Conservation (phyloP, 2,329 filamentous ascomycete genomes). For the Penicillium verrucosum region DNA sequence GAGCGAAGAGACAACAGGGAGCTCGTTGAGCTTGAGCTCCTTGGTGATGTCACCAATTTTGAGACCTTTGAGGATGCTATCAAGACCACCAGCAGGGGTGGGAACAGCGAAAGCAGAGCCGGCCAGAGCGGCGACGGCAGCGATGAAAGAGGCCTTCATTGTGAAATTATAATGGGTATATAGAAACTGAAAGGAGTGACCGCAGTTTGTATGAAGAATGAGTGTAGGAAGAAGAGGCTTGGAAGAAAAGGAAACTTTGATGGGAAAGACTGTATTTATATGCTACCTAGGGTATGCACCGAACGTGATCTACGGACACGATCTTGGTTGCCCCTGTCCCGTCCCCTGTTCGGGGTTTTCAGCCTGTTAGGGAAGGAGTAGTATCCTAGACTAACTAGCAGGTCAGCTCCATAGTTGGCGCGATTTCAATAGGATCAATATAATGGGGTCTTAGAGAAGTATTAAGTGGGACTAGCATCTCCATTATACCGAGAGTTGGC, state of each 20-base stretch:
- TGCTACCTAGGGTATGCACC: not conserved
- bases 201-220: slow-evolving; percentile 19
- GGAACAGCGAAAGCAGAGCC: slow-evolving; percentile 10
- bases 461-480: not conserved
- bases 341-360: not conserved
- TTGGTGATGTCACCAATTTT: slow-evolving; percentile 20
- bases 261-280: slow-evolving; percentile 5
- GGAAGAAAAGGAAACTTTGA: not conserved
- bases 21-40: slow-evolving; percentile 16
- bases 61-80: slow-evolving; percentile 14
- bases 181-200: slow-evolving; percentile 9
- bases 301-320: slow-evolving; percentile 1
- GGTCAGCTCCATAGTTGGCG: slow-evolving; percentile 3
- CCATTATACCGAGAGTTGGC: not conserved
- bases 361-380: not conserved
- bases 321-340: not conserved
- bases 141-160: slow-evolving; percentile 28
- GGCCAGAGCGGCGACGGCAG: slow-evolving; percentile 22
- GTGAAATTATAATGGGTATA: slow-evolving; percentile 14
- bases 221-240: slow-evolving; percentile 11
- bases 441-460: not conserved
- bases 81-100: slow-evolving; percentile 6
- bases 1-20: slow-evolving; percentile 19
- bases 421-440: not conserved
- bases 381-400: not conserved